Base-by-base conservation (phyloP, 352 stramenopile species). In the Phytopythium ostracodes region DNA sequence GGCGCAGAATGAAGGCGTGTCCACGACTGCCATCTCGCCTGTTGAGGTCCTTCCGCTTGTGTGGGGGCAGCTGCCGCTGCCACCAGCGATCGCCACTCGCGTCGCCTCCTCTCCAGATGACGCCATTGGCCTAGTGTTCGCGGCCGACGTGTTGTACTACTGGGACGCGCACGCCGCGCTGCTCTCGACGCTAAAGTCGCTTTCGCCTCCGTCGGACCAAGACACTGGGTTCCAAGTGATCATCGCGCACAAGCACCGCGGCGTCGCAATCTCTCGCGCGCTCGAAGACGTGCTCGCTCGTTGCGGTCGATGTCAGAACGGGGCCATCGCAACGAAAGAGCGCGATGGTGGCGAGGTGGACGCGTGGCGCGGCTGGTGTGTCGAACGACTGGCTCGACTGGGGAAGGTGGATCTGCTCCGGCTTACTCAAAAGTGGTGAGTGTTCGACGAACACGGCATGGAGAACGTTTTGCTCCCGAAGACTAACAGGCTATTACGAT, bases 81-180 rank as follows among this genome's bases (percentile, higher is more conserved):
- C 64, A 22, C 50, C 18, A 7, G 1, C 15, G 29, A 14, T 56
- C 20, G 33, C 27, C 17, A 38, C 7, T n/a, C 11, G 42, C 11
- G 12, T 22, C 14, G 8, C 14, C 29, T 5, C 10, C 12, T 22
- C 60, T 15, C 35, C 35, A 29, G 5, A 38, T 22, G 46, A 54
- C 20, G 9, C 22, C 17, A 25, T 80, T 5, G 54, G 68, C 33
- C 31, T 79, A 1, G 56, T 88, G 12, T 73, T 89, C 27, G 79
- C 77, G 17, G 65, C 73, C 2, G 79, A 91, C 40, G 81, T 91
- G 53, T 50, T 91, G 36, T 91, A 91, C 64, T 71, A 79, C 59
- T 91, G 79, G 81, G 65, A 63, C 11, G 62, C 70, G 1, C 81
- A 91, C 52, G 68, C 81, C 36, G 43, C 55, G 17, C 63, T 88